These are phyloP conservation scores for Elasticomyces elasticus DNA, from an alignment of 495 filamentous ascomycete genomes.

Conservation along the genomic window DNA sequence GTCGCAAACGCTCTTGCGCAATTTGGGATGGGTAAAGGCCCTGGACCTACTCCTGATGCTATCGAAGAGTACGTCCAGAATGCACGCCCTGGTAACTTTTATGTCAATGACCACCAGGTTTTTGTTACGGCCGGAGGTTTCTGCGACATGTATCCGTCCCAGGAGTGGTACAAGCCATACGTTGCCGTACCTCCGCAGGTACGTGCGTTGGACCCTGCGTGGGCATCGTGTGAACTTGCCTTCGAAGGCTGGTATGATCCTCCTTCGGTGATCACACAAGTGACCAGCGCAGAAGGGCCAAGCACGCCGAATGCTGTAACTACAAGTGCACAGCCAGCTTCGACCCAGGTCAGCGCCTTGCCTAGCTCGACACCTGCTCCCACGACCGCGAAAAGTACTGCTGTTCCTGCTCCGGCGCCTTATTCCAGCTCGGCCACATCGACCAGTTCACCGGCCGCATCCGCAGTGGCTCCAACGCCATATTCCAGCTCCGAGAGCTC, in stretches of 20 bases:
- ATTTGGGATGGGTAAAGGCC: no score
- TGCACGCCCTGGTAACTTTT: neutral
- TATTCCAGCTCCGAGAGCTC: neutral
- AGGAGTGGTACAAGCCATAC: conserved; percentile 6
- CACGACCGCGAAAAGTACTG: neutral
- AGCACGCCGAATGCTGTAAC: neutral
- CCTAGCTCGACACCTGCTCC: neutral
- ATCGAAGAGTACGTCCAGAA: neutral
- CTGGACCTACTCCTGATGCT: neutral
- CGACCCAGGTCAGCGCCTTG: neutral
- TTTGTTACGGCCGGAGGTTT: neutral
- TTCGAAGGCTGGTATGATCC: conserved; percentile 11
- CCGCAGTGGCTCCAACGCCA: neutral
- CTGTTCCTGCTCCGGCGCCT: neutral
- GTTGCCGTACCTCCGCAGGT: conserved; percentile 6
- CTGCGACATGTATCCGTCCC: neutral
- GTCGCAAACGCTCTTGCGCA: neutral
- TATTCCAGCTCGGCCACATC: neutral
- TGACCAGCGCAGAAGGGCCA: neutral
- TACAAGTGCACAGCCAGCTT: neutral
- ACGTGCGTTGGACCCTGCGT: conserved; percentile 1
- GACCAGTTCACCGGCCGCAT: no score
- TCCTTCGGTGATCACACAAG: neutral
- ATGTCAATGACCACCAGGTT: neutral
- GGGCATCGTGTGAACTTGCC: conserved; percentile 1